Evolutionary conservation across 768 basidiomycete genomes (phyloP), one percentile per base, ranked within the genome.

Genomic region (Russula abietina): DNA sequence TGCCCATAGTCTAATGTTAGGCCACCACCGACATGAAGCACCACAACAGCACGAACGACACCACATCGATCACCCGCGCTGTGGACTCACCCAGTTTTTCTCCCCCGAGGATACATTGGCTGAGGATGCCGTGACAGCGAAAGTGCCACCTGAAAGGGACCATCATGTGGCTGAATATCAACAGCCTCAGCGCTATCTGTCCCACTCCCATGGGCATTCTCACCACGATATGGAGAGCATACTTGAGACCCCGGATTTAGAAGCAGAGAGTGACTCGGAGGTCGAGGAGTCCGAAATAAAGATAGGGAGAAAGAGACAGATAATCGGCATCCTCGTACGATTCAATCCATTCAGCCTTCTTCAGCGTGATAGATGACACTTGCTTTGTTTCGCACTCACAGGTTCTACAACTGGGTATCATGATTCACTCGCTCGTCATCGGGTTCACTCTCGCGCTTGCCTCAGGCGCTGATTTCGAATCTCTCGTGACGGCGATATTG

Each of bases 381-480:
- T 51, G 32, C 14, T 45, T n/a, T n/a, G n/a, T n/a, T n/a, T 30
- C 12, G n/a, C 30, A 32, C 36, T 4, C 33, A 51, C 56, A 91
- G 89, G 84, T 90, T 36, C 76, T 95, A 39, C 88, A 95, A 81
- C 69, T 88, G 88, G 0, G 93, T 51, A 90, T 95, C 68, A 88
- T 94, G 89, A 79, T 94, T 54, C 84, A 93, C 70, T 87, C 91
- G 2, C 71, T 93, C 51, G 82, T 92, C 36, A 89, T 93, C 60
- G 91, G 91, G 2, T 71, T 92, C 24, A 92, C 91, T 4, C 75
- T 92, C 22, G 81, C 88, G 1, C 82, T 92, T 59, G 82, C 87
- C 4, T 76, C 80, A 6, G 86, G 88, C 19, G 67, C 82, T 1
- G 88, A 90, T 57, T 91, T 92, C 64, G 79, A 86, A 2, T 86